phyloP scores from a whole-genome alignment of 495 filamentous ascomycete genomes.

The Lophiostoma macrostomum region DNA sequence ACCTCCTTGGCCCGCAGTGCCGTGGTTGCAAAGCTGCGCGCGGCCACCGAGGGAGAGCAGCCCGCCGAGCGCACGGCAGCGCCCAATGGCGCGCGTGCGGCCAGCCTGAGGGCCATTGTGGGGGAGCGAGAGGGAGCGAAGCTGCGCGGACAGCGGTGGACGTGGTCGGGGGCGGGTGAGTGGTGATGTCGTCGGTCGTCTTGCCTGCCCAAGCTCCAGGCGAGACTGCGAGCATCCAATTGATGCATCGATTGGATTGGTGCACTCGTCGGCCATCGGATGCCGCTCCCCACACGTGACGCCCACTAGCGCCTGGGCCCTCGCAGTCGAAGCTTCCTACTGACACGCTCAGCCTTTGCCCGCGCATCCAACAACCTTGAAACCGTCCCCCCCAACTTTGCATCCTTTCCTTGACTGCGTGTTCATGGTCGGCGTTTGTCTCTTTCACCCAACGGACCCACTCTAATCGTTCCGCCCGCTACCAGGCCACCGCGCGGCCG shows the following conservation, averaged over 20 bases:
- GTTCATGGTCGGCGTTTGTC: slow-evolving; percentile 34
- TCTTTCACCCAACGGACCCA: slow-evolving; percentile 11
- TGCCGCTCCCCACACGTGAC: slow-evolving; percentile 7
- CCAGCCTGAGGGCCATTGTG: slow-evolving; percentile 36
- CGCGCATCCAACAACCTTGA: slow-evolving; percentile 1
- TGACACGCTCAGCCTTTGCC: slow-evolving; percentile 8
- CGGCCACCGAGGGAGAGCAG: slow-evolving; percentile 21
- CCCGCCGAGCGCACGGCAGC: slow-evolving; percentile 23
- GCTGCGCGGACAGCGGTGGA: slow-evolving; percentile 7
- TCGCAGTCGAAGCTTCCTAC: too few species aligned
- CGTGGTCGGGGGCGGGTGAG: slow-evolving; percentile 7
- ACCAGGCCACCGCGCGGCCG: neutral
- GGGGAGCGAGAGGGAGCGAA: slow-evolving; percentile 7
- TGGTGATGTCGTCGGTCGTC: slow-evolving; percentile 25
- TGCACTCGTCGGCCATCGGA: too few species aligned
- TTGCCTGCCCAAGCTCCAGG: slow-evolving; percentile 1
- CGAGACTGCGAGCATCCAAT: too few species aligned
- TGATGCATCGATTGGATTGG: too few species aligned
- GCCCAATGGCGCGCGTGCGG: slow-evolving; percentile 31
- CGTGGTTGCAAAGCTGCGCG: slow-evolving; percentile 36
- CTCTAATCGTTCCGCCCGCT: slow-evolving; percentile 17
- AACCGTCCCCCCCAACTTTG: slow-evolving; percentile 5
- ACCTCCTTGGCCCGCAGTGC: slow-evolving; percentile 34
- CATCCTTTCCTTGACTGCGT: slow-evolving; percentile 20
- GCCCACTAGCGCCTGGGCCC: slow-evolving; percentile 3